Evolutionary conservation across 768 basidiomycete species (phyloP).

Genomic region (Crassisporium funariophilum): DNA sequence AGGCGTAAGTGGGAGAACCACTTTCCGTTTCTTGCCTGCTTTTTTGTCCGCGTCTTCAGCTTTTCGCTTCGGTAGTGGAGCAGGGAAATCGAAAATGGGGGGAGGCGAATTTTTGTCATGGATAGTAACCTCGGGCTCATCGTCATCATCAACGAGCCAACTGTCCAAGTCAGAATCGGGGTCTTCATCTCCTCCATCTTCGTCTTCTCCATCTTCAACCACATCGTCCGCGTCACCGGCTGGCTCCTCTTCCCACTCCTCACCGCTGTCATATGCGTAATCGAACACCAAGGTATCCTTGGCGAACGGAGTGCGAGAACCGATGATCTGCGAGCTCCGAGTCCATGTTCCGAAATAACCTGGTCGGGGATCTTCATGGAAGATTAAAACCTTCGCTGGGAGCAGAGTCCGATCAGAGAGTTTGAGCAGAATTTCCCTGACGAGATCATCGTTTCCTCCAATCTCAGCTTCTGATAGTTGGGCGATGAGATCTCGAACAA

Average conservation of each 20-base stretch:
- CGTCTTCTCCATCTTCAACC: slow-evolving; percentile 68
- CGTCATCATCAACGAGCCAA: slow-evolving; percentile 80
- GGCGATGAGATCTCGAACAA: slow-evolving; percentile 51
- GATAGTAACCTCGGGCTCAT: slow-evolving; percentile 47
- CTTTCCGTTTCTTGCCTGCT: slow-evolving; percentile 69
- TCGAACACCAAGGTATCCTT: slow-evolving; percentile 78
- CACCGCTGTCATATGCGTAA: slow-evolving; percentile 93
- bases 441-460: slow-evolving; percentile 66
- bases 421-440: slow-evolving; percentile 61
- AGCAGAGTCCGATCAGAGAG: slow-evolving; percentile 64
- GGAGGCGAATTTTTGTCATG: slow-evolving; percentile 37
- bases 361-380: slow-evolving; percentile 82
- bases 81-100: slow-evolving; percentile 29
- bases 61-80: slow-evolving; percentile 61
- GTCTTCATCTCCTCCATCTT: slow-evolving; percentile 58
- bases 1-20: slow-evolving; percentile 77
- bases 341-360: slow-evolving; percentile 97
- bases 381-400: slow-evolving; percentile 83
- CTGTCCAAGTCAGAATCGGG: slow-evolving; percentile 77
- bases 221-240: slow-evolving; percentile 65
- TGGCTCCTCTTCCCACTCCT: slow-evolving; percentile 94
- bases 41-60: slow-evolving; percentile 53
- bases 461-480: slow-evolving; percentile 79
- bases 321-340: slow-evolving; percentile 72
- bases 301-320: slow-evolving; percentile 82